A percentile compares a stretch with the other conserved stretches of the same genome.
phyloP scores from a whole-genome alignment of 768 basidiomycete species.

The Pleurotus salmoneostramineus region DNA sequence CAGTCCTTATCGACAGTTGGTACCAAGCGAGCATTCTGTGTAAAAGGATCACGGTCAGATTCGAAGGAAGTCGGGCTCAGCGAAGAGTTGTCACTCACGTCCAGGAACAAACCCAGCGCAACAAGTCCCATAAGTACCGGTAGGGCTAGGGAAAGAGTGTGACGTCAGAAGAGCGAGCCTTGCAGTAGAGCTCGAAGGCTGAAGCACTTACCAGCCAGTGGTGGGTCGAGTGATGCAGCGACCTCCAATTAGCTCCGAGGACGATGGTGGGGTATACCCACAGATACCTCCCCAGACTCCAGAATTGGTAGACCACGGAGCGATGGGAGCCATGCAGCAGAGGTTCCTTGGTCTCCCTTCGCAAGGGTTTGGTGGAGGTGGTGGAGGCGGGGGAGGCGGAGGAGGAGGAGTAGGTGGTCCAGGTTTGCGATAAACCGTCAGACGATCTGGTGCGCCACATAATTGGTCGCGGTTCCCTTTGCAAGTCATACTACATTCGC shows the following conservation, averaged over 20 bases:
- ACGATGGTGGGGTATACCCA: neutral
- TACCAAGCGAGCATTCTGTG: too few relatives aligned
- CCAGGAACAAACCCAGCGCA: too few relatives aligned
- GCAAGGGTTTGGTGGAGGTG: neutral
- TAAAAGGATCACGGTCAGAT: too few relatives aligned
- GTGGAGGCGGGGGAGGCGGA: too few relatives aligned
- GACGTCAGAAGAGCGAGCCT: too few relatives aligned
- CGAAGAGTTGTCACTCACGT: too few relatives aligned
- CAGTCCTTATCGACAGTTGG: too few relatives aligned
- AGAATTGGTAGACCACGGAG: conserved; percentile 1
- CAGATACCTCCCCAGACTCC: conserved; percentile 5
- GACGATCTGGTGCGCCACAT: conserved; percentile 12
- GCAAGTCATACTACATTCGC: conserved; percentile 27
- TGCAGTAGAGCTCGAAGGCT: too few relatives aligned
- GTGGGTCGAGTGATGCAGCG: neutral
- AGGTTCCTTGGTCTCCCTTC: neutral
- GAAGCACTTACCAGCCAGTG: neutral
- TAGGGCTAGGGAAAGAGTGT: too few relatives aligned
- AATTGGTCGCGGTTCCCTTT: conserved; percentile 12
- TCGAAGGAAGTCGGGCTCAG: too few relatives aligned
- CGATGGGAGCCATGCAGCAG: conserved; percentile 2
- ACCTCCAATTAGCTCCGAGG: neutral
- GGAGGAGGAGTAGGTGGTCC: too few relatives aligned
- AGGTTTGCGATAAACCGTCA: neutral
- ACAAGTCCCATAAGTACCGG: too few relatives aligned